A percentile compares a stretch with the other conserved stretches of the same genome.
Evolutionary conservation across 2,329 filamentous ascomycete species (phyloP).

Genomic region (Talaromyces sp.): DNA sequence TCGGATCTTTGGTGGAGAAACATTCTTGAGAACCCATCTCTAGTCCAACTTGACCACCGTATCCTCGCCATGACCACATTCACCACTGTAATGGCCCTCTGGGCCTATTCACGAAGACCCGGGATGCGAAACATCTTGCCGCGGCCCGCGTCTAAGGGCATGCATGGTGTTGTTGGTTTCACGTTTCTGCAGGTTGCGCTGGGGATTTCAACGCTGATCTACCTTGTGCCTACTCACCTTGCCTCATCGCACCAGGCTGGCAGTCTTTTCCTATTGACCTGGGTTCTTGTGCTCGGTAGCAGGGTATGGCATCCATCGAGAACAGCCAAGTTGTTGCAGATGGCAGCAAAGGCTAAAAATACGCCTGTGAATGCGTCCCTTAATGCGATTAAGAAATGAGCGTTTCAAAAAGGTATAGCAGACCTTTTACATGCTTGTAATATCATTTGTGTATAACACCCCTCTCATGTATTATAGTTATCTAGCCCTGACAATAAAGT

Average conservation of each 20-base stretch:
- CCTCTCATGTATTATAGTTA: conserved; percentile 12
- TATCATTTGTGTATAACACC: conserved; percentile 12
- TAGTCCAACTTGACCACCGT: conserved; percentile 93
- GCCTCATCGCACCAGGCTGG: conserved; percentile 93
- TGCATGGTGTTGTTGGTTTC: conserved; percentile 77
- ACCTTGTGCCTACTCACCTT: conserved; percentile 83
- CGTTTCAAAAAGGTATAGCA: not conserved
- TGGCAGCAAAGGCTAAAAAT: conserved; percentile 34
- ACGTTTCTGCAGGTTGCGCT: conserved; percentile 76
- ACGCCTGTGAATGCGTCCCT: conserved; percentile 22
- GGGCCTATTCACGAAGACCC: conserved; percentile 67
- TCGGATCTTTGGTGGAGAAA: conserved; percentile 95
- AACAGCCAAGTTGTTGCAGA: conserved; percentile 55
- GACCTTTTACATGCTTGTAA: not conserved
- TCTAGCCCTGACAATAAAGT: not conserved
- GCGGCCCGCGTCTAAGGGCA: conserved; percentile 59
- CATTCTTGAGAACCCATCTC: conserved; percentile 91
- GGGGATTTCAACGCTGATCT: conserved; percentile 86
- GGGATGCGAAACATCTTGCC: conserved; percentile 58
- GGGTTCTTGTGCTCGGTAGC: conserved; percentile 73
- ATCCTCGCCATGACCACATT: conserved; percentile 89
- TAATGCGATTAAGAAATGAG: conserved; percentile 19
- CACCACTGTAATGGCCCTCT: conserved; percentile 71
- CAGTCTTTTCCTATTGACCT: conserved; percentile 76
- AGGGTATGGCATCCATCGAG: conserved; percentile 69